Conservation (phyloP, 495 filamentous ascomycete species). For the Aspergillus olivimuriae region DNA sequence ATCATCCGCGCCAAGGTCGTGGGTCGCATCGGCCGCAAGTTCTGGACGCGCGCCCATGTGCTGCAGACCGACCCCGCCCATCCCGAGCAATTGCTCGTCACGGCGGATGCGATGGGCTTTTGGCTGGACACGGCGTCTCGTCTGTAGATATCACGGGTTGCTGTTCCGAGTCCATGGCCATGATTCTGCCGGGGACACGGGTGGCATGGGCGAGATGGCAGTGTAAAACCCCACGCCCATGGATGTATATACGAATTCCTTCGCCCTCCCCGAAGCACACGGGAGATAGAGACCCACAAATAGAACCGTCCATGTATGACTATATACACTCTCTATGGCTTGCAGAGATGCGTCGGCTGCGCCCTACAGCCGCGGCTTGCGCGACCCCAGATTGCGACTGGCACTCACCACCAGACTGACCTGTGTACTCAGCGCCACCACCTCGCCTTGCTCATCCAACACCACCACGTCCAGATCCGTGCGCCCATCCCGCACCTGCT, state of each 20-base stretch:
- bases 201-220: no score
- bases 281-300: no score
- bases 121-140: slow-evolving; percentile 29
- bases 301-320: slow-evolving; percentile 9
- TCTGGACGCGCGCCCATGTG: slow-evolving; percentile 36
- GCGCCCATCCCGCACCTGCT: slow-evolving; percentile 54
- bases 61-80: slow-evolving; percentile 30
- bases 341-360: not conserved
- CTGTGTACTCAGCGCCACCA: slow-evolving; percentile 59
- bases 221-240: no score
- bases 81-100: slow-evolving; percentile 20
- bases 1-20: slow-evolving; percentile 30
- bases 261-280: no score
- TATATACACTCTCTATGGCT: slow-evolving; percentile 4
- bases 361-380: slow-evolving; percentile 28
- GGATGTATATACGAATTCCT: no score
- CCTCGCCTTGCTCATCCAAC: slow-evolving; percentile 47
- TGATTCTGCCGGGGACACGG: no score
- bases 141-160: slow-evolving; percentile 11
- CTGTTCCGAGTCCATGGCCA: no score
- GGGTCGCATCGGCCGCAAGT: slow-evolving; percentile 31
- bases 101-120: slow-evolving; percentile 38
- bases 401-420: slow-evolving; percentile 52
- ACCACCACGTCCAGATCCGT: slow-evolving; percentile 61
- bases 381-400: slow-evolving; percentile 45